Base-by-base conservation (phyloP, 805 yeast genomes). In the Candida oleophila region DNA sequence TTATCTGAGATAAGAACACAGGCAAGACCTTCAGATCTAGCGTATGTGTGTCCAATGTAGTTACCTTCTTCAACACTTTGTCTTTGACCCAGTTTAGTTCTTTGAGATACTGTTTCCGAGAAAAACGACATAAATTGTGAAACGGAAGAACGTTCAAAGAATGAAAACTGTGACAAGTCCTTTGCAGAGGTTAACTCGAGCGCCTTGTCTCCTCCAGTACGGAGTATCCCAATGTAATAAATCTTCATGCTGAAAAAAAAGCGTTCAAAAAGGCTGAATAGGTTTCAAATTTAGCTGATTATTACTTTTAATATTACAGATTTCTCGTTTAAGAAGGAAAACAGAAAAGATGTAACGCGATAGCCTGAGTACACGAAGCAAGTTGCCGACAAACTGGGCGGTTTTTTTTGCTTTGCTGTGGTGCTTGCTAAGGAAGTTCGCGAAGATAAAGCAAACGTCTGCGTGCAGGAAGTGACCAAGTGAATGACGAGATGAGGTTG, bases 51-150 rank as follows among this genome's bases (percentile, higher is more conserved):
- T 4, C 96, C 97, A 8, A 89, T 77, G 66, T 94, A 92, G 68
- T 75, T 77, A 46, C 90, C 91, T 66, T 94, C 97, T 65, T 94
- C 97, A 44, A 94, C 87, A 64, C 89, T 80, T 67, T 94, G 99
- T 70, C 98, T 83, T 69, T 89, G 92, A 41, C 97, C 96, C 0
- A 92, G 76, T 36, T 76, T 69, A 2, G 99, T 94, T 69, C 99
- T 83, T 52, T 83, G 85, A 14, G 96, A 83, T 21, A 92, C 92
- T 2, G 99, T 94, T 59, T 83, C 88, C 21, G 95, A 80, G 69
- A 94, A 91, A 66, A 94, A 94, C 3, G 96, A 82, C 96, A 92
- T 88, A 69, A 94, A 92, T 68, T 92, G 97, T 18, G 87, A 83
- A 22, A 91, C 96, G 38, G 81, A 74, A 48, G 77, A 68, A 56